phyloP scores from a whole-genome alignment of 208 protist species.

The Naegleria lovaniensis region DNA sequence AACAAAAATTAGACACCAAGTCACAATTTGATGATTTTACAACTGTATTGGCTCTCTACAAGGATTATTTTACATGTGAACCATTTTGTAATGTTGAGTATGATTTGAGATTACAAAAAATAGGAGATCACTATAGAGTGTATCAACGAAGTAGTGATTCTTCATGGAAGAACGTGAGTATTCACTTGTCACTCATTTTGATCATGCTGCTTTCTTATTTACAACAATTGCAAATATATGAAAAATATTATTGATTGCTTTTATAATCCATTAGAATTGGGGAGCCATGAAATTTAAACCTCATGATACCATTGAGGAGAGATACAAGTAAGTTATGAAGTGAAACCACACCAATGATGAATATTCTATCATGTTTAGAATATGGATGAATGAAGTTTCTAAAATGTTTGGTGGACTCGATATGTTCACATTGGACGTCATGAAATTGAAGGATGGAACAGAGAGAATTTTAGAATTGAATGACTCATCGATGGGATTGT shows the following conservation, averaged over 20 bases:
- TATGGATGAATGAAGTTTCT: conserved; percentile 38
- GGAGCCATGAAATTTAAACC: conserved; percentile 19
- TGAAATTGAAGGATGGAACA: conserved; percentile 34
- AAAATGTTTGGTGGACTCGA: conserved; percentile 37
- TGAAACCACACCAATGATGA: too few species aligned
- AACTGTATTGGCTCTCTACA: neutral
- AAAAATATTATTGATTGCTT: too few species aligned
- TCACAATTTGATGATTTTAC: neutral
- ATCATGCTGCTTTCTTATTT: too few species aligned
- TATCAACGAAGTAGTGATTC: conserved; percentile 18
- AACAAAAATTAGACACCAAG: neutral
- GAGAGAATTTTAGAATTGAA: conserved; percentile 43
- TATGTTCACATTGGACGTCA: conserved; percentile 38
- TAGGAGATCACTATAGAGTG: conserved; percentile 29
- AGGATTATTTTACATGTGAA: conserved; percentile 35
- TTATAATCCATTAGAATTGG: conserved; percentile 15
- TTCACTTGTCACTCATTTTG: too few species aligned
- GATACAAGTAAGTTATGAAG: conserved; percentile 30
- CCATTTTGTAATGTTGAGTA: conserved; percentile 30
- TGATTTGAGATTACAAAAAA: conserved; percentile 37
- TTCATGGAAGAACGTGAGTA: conserved; percentile 31
- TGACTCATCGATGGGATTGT: conserved; percentile 36
- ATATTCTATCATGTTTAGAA: neutral
- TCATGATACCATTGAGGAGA: neutral
- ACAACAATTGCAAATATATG: too few species aligned